These are phyloP conservation scores for Ophiosphaerella herpotricha DNA, from an alignment of 2,329 filamentous ascomycete species.

Conservation along the genomic window DNA sequence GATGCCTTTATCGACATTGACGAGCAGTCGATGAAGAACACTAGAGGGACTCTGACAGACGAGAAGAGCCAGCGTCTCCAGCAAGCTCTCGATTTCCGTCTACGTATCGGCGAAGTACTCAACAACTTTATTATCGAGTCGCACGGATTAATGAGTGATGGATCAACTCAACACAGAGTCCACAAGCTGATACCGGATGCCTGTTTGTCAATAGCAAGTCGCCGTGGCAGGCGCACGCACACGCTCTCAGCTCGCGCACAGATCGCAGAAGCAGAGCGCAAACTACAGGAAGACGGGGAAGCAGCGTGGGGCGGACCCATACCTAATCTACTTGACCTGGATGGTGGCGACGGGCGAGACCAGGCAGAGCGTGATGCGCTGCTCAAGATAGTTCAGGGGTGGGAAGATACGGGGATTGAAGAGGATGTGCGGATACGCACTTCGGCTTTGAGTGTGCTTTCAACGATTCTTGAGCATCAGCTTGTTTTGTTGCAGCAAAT, in stretches of 20 bases:
- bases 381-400: constrained; percentile 66
- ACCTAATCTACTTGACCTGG: constrained; percentile 40
- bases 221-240: constrained; percentile 65
- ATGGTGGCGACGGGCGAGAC: constrained; percentile 27
- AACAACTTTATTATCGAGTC: constrained; percentile 26
- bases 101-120: constrained; percentile 67
- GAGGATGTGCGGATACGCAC: constrained; percentile 73
- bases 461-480: constrained; percentile 60
- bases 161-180: constrained; percentile 6
- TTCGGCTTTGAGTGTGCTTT: constrained; percentile 70
- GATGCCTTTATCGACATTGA: constrained; percentile 72
- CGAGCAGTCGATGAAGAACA: constrained; percentile 31
- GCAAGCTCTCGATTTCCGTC: constrained; percentile 62
- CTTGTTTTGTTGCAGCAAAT: constrained; percentile 51
- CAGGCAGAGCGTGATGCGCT: constrained; percentile 54
- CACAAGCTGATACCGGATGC: constrained; percentile 56
- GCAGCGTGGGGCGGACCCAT: constrained; percentile 61
- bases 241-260: constrained; percentile 63
- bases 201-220: constrained; percentile 66
- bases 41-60: constrained; percentile 13
- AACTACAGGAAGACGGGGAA: constrained; percentile 55
- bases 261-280: constrained; percentile 55
- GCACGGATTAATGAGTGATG: constrained; percentile 19
- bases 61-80: constrained; percentile 35
- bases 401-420: constrained; percentile 66